Base-by-base conservation (phyloP, 495 filamentous ascomycete species). In the Echria macrotheca region DNA sequence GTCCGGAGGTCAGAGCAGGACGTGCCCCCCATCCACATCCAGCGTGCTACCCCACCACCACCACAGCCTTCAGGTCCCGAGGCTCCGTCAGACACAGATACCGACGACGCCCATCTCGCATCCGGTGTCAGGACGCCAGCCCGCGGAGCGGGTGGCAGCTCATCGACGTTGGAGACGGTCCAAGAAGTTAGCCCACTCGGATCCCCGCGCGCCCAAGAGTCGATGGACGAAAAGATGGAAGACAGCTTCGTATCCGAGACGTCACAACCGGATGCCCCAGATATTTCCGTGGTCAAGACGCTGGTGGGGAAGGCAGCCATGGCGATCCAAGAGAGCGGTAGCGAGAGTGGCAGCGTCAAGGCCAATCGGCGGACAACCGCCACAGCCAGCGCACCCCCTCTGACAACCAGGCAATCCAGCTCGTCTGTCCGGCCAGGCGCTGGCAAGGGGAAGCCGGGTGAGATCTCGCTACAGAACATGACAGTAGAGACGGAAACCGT, bases 401-500 rank as follows among this genome's bases (percentile, higher is more conserved):
- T 77, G 44, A 61, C 66, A 6, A 61, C 60, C 19, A 64, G 63
- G 23, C 74, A 70, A 47, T 73, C 65, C 47, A 78, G 66, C 60
- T 68, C 65, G 41, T 59, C 61, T 21, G 57, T 67, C 36, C 73
- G 68, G 53, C 71, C 68, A 47, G 57, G 55, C 39, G 57, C 50
- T 40, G 53, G 54, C 15, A 76, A 70, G 70, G 78, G 26, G 80
- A 89, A 69, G 73, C 78, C 72, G 11, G 70, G 77, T 32, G 91
- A 96, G 60, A 82, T 80, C 8, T 84, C 89, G 11, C 79, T 87
- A 24, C 83, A 84, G 57, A 95, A 88, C 55, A 98, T 98, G 93
- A 96, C 87, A 29, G 91, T 98, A 10, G 93, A 98, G 69, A 97
- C 93, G 3, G 93, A 98, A 70, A 94, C 89, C 4, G 94, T 98